A percentile compares a stretch with the other conserved stretches of the same genome.
phyloP scores from a whole-genome alignment of 768 basidiomycete species.

The Boletellus ananas region DNA sequence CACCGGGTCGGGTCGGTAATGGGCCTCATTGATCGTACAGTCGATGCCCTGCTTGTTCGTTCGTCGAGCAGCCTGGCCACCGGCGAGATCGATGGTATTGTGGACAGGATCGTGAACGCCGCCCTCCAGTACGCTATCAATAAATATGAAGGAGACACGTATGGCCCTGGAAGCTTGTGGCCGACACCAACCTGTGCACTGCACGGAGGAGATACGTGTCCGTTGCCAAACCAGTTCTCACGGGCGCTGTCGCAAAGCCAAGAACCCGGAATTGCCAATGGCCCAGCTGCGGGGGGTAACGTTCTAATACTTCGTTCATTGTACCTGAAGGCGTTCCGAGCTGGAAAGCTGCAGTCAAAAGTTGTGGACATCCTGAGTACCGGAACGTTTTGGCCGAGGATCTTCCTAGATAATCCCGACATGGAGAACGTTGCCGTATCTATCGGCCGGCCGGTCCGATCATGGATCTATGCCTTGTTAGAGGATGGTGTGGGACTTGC shows the following conservation, averaged over 20 bases:
- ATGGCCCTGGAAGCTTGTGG: conserved; percentile 45
- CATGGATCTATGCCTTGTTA: conserved; percentile 65
- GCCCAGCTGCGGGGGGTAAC: conserved; percentile 12
- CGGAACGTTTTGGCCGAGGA: conserved; percentile 62
- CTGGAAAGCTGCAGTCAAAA: conserved; percentile 53
- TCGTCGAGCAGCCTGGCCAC: conserved; percentile 44
- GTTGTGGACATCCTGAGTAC: conserved; percentile 58
- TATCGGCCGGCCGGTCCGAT: conserved; percentile 58
- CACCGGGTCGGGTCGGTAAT: conserved; percentile 65
- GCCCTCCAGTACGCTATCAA: conserved; percentile 78
- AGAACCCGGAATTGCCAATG: conserved; percentile 20
- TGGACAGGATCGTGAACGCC: conserved; percentile 68
- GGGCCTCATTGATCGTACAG: conserved; percentile 71
- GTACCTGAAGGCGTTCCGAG: conserved; percentile 63
- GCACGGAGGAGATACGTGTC: conserved; percentile 55
- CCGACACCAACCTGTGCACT: conserved; percentile 57
- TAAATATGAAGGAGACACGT: conserved; percentile 43
- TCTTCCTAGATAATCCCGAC: conserved; percentile 81
- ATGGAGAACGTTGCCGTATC: conserved; percentile 59
- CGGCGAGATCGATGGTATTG: conserved; percentile 61
- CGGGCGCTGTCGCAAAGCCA: conserved; percentile 26
- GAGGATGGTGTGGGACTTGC: conserved; percentile 66
- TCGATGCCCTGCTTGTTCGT: conserved; percentile 55
- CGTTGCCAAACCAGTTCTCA: conserved; percentile 51
- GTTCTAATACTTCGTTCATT: conserved; percentile 37